Base-by-base conservation (phyloP, 139 green algal species). In the Limnomonas spitsbergensis region DNA sequence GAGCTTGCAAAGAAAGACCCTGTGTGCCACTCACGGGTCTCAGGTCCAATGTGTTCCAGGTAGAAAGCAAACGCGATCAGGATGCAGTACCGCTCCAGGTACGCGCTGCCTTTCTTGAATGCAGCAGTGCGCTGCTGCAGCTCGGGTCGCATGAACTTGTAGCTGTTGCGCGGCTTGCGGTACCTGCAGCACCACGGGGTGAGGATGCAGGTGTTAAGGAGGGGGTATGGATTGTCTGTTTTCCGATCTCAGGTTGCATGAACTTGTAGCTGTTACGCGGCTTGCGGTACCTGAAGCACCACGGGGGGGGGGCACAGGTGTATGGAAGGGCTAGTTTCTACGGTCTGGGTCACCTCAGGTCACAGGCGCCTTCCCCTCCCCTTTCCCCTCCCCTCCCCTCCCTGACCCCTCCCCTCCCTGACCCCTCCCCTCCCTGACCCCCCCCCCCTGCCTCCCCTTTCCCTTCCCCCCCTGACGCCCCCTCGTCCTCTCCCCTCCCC, bases 81-180 rank as follows among this genome's bases (percentile, higher is more conserved):
- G 85, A 97, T 81, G 84, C 88, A 95, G 88, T 98, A 98, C 75
- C 94, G 88, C 86, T 98, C 91, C 54, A 98, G 90, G 82, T 96
- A 97, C 27, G 92, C 90, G 3, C 80, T 84, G 31, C 91, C 94
- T 24, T 77, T 80, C 75, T 90, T 92, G 86, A 97, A 98, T 3
- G 90, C 90, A 9, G 83, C 83, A 80, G 94, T 89, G 66, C 90
- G 88, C 42, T 84, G 81, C 73, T 87, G 76, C 76, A 85, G 78
- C 81, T 87, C 85, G 3, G 85, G 76, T 0, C 81, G 79, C 9
- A 87, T 80, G 82, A 79, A 85, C 78, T 85, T 86, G 80, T 91
- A 90, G 1, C 77, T 75, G 29, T 47, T 69, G 38, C 86, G 85
- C 4, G 91, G 87, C 80, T 91, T 89, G 72, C 89, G 84, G 87